Base-by-base conservation (phyloP, 2,329 filamentous ascomycete species). In the Scedosporium minutisporum region DNA sequence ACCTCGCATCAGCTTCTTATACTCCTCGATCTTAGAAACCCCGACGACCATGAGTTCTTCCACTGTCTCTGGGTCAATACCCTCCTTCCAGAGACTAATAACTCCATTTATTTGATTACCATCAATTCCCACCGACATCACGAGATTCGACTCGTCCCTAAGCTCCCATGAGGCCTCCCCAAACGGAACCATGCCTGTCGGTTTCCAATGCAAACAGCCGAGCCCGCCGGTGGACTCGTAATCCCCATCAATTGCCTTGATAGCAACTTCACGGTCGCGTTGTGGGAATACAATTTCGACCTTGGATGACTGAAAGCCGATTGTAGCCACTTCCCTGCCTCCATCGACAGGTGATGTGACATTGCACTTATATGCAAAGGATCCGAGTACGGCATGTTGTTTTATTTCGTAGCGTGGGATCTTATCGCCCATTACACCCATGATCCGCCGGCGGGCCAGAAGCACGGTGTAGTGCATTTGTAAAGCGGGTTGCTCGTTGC, bases 321-420 rank as follows among this genome's bases (percentile, higher is more conserved):
- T 44, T 12, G 44, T 21, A 33, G 58, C 58, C 29, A 63, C 58
- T 60, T 63, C 62, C 33, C 23, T 41, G 29, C 23, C 58, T 25
- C 58, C 62, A 1, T 63, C 29, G 10, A 55, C 44, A 16, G 62
- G 58, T 6, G 58, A 44, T 18, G 62, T 61, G 44, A 63, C 58
- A 55, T 63, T 5, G 7, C 58, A 61, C 18, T 61, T 63, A 41
- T 57, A 21, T 46, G 42, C 62, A 42, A 42, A 63, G 58, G 46
- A 27, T 46, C 27, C 62, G 25, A 63, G 58, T 10, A 27, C 27
- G 14, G 42, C 58, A 7, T 21, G 42, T 18, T 46, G 58, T 29
- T 63, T 63, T 14, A 61, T 33, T 63, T 63, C 62, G 48, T 63
- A 63, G n/a, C 62, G 62, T 6, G 62, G 58, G 1, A 10, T 44